Base-by-base conservation (phyloP, 2,329 filamentous ascomycete genomes). In the Penicillium sp. region DNA sequence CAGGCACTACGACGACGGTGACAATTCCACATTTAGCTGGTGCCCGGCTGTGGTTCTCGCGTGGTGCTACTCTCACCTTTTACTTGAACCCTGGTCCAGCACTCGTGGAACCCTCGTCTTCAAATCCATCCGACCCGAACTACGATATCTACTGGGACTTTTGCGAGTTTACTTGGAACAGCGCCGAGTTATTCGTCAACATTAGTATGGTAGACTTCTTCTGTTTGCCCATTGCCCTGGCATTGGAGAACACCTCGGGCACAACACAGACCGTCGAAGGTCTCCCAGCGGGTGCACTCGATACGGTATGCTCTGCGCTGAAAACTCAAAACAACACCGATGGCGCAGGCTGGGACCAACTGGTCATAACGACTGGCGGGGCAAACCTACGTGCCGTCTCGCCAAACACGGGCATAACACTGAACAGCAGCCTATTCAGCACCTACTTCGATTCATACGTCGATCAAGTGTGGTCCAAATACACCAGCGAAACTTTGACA, bases 201-300 rank as follows among this genome's bases (percentile, higher is more conserved):
- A 86, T 93, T 65, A 85, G 81, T 60, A 88, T 89, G 70, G 90
- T 93, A 52, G 90, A 93, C 76, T 93, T 93, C 73, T 83, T 91
- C 59, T 76, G 75, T 64, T 70, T 88, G 63, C 86, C 88, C n/a
- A 81, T 89, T 51, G 81, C 83, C 1, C 71, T 86, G 59, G 77
- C 78, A 5, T 74, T 86, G 11, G 74, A 75, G 43, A 78, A 74
- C 5, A 68, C 63, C 1, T 69, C 72, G 14, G 79, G 79, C n/a
- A 67, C 58, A 0, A 74, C 76, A 3, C 79, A 84, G 63, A 74
- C 78, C 44, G 76, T 89, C n/a, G 73, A 77, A 1, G 88, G 89
- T 8, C 83, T 90, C 75, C 72, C 77, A 0, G 59, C 79, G 1
- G 75, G 85, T 61, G 87, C 86, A 3, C 75, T 90, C 9, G 77